Percentiles rank a stretch among this genome's conserved stretches.
Evolutionary conservation across 495 filamentous ascomycete genomes (phyloP).

Genomic region (Aspergillus sclerotiicarbonarius): DNA sequence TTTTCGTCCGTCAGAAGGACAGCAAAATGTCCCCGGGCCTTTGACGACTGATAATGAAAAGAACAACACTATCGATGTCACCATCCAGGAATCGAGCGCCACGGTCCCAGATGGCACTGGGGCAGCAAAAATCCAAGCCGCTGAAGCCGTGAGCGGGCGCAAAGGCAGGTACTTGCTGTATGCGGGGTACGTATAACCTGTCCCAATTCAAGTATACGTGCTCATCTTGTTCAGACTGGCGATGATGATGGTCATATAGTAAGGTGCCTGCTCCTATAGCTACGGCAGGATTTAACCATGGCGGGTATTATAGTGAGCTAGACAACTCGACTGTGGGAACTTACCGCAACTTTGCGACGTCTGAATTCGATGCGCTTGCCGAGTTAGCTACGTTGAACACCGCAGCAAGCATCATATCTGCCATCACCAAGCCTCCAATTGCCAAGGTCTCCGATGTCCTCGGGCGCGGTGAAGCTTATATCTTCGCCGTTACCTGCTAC

Average conservation of each 20-base stretch:
- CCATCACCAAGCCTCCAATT: slow-evolving; percentile 46
- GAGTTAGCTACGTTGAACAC: slow-evolving; percentile 43
- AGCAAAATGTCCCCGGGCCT: not conserved
- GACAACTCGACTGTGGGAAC: slow-evolving; percentile 49
- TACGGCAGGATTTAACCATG: not conserved
- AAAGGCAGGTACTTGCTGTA: slow-evolving; percentile 44
- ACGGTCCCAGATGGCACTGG: slow-evolving; percentile 19
- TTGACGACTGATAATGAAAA: slow-evolving; percentile 14
- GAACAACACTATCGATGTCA: slow-evolving; percentile 10
- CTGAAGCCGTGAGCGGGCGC: slow-evolving; percentile 42
- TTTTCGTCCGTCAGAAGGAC: slow-evolving; percentile 1
- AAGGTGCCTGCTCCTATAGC: slow-evolving; percentile 13
- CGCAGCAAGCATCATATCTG: slow-evolving; percentile 43
- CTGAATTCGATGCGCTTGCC: slow-evolving; percentile 41
- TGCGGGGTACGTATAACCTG: slow-evolving; percentile 30
- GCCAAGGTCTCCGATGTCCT: slow-evolving; percentile 50
- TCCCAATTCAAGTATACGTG: not conserved
- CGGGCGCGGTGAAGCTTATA: slow-evolving; percentile 45
- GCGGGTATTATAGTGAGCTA: slow-evolving; percentile 29
- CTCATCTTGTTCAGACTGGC: slow-evolving; percentile 24
- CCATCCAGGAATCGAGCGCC: not conserved
- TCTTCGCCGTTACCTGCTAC: slow-evolving; percentile 42
- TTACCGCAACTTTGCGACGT: slow-evolving; percentile 47
- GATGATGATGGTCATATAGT: slow-evolving; percentile 51
- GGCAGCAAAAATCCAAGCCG: slow-evolving; percentile 36